Conservation (phyloP, 805 yeast species). For the Kregervanrija fluxuum region DNA sequence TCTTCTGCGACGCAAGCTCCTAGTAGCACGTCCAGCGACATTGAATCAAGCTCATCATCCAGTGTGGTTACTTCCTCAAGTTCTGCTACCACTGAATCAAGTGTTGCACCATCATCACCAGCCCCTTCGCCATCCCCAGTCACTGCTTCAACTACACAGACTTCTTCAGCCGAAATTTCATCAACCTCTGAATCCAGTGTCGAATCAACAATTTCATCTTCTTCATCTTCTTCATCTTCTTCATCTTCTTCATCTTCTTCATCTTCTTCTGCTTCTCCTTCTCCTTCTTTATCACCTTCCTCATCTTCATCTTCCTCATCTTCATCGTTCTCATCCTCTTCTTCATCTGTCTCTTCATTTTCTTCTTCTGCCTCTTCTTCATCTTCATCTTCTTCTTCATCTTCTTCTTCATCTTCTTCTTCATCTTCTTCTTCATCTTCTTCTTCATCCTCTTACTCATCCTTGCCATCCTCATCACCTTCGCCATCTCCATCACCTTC, state of each 20-base stretch:
- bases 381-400: slow-evolving; percentile 27
- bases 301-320: slow-evolving; percentile 5
- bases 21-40: slow-evolving; percentile 4
- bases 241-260: slow-evolving; percentile 8
- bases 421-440: slow-evolving; percentile 4
- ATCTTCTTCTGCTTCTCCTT: slow-evolving; percentile 8
- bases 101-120: slow-evolving; percentile 6
- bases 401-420: slow-evolving; percentile 23
- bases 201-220: slow-evolving; percentile 6
- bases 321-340: too few species aligned
- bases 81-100: slow-evolving; percentile 8
- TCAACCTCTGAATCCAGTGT: slow-evolving; percentile 3
- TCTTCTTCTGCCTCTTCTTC: slow-evolving; percentile 11
- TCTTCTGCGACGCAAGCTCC: slow-evolving; percentile 4
- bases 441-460: slow-evolving; percentile 11
- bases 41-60: slow-evolving; percentile 1
- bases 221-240: slow-evolving; percentile 10
- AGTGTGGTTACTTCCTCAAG: slow-evolving; percentile 18
- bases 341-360: slow-evolving; percentile 2
- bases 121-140: slow-evolving; percentile 11
- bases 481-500: slow-evolving; percentile 33
- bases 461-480: slow-evolving; percentile 25
- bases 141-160: slow-evolving; percentile 6
- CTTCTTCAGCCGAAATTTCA: slow-evolving; percentile 4
- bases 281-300: slow-evolving; percentile 11